These are phyloP conservation scores for Echium plantagineum DNA, from an alignment of 257 asterid species.

Conservation along the genomic window DNA sequence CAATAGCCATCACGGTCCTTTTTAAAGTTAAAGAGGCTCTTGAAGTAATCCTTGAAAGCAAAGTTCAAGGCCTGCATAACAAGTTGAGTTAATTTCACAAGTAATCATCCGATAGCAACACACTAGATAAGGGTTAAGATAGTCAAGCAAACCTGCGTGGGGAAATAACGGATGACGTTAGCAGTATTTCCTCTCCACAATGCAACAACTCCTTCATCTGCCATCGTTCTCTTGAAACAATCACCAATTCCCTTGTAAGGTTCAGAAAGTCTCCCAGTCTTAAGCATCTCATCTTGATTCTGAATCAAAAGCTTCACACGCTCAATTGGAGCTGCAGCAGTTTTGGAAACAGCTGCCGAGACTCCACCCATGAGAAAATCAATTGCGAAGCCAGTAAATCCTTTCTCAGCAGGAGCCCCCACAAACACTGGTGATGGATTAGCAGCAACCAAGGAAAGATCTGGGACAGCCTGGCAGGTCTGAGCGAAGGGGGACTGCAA, in stretches of 20 bases:
- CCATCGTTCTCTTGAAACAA: background rate
- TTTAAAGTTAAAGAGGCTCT: background rate
- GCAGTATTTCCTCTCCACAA: background rate
- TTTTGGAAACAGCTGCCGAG: background rate
- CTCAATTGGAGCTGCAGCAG: background rate
- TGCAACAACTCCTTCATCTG: background rate
- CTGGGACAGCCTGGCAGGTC: background rate
- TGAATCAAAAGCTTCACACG: background rate
- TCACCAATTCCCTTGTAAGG: background rate
- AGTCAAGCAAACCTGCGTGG: background rate
- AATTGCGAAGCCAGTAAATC: background rate
- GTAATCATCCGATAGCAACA: background rate
- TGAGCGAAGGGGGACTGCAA: background rate
- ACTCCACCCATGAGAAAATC: background rate
- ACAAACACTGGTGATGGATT: background rate
- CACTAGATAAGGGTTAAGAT: background rate
- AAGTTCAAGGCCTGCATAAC: background rate
- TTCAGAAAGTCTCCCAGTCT: background rate
- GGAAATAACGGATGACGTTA: background rate
- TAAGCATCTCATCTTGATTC: background rate
- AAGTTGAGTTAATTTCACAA: background rate
- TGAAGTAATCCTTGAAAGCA: background rate
- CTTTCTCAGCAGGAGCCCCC: background rate
- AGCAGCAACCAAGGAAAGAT: background rate
- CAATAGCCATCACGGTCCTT: background rate